Base-by-base conservation (phyloP, 2,329 filamentous ascomycete genomes). In the Pestalotiopsis sp. region DNA sequence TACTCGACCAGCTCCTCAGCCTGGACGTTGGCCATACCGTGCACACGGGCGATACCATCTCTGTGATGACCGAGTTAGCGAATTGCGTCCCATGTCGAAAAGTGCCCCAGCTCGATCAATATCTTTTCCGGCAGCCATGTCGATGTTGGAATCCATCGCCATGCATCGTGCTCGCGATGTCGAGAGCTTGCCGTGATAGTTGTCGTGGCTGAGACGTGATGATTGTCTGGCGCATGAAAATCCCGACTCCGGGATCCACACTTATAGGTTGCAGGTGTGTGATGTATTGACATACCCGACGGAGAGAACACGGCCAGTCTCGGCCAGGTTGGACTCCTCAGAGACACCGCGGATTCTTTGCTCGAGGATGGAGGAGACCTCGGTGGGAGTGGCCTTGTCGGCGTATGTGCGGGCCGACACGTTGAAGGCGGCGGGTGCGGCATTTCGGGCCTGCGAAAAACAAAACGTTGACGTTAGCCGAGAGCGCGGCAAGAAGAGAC, bases 1-100 rank as follows among this genome's bases (percentile, higher is more conserved):
- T 94, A 98, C 95, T 99, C 96, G 83, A 99, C 96, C 84, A 99
- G 93, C 90, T 99, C 96, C 88, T 99, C 96, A 79, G 96, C 95
- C 90, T 99, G 96, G 87, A 99, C 96, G 85, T 99, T 99, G 93
- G 91, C 93, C 94, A 99, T 95, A 83, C 96, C 96, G 86, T 99
- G 95, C 78, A 99, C 95, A 95, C 96, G 95, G 84, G 96, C 96
- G 82, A 99, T 99, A 97, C 96, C 96, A 88, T 99, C 96, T 96
- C 96, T 98, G 79, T 84, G 69, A 39, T 66, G 67, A 38, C 65
- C 64, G 70, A 58, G 71, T 78, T 72, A 78, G 77, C 66, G 70
- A 72, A 68, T 36, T 69, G 49, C 5, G 64, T 52, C 64, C 65
- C 70, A 67, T 72, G 59, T n/a, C 41, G 14, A 45, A 64, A 61